phyloP scores from a whole-genome alignment of 2,329 filamentous ascomycete species.

The Sporothrix brasiliensis region DNA sequence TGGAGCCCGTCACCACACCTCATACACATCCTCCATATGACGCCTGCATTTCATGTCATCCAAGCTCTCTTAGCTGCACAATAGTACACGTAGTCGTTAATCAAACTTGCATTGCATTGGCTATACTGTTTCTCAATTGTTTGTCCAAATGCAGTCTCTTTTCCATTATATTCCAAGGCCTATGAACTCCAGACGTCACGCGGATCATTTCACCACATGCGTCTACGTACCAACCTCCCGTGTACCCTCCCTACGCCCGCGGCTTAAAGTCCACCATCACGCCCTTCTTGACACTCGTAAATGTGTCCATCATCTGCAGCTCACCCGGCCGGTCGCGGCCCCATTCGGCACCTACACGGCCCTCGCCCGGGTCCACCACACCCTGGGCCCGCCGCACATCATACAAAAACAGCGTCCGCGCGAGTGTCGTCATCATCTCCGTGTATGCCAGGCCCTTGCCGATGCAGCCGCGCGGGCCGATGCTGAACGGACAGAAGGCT shows the following conservation, averaged over 20 bases:
- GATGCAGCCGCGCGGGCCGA: constrained; percentile 71
- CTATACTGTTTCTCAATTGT: neutral
- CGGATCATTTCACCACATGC: no score
- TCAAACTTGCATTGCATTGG: neutral
- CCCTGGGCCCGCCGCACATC: constrained; percentile 59
- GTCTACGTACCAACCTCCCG: neutral
- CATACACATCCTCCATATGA: neutral
- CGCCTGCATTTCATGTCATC: neutral
- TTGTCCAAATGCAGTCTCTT: neutral
- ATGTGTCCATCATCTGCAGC: constrained; percentile 72
- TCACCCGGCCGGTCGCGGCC: constrained; percentile 61
- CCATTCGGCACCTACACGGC: constrained; percentile 52
- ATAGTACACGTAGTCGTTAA: neutral
- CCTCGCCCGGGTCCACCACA: constrained; percentile 57
- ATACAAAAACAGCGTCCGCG: constrained; percentile 63
- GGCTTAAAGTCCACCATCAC: constrained; percentile 64
- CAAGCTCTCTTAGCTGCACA: neutral
- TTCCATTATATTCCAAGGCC: neutral
- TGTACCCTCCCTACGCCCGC: neutral
- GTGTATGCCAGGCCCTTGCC: constrained; percentile 70
- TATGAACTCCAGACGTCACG: neutral
- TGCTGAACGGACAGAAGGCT: constrained; percentile 74
- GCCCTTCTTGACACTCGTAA: constrained; percentile 73
- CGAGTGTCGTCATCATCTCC: constrained; percentile 66
- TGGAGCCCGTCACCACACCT: neutral